Evolutionary conservation across 2,329 filamentous ascomycete genomes (phyloP).

Genomic region (Emmonsia crescens): DNA sequence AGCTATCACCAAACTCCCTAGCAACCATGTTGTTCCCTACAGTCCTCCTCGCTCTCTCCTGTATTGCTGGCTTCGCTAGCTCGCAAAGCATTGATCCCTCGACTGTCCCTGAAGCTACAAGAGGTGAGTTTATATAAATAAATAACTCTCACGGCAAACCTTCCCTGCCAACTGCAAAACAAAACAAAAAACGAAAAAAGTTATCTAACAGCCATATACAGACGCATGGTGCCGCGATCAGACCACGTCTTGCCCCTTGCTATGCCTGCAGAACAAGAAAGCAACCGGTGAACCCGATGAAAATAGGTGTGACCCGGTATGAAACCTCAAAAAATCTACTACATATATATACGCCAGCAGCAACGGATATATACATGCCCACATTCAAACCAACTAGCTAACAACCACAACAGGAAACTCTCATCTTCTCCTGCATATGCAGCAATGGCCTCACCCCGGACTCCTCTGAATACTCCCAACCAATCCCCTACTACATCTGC

Average conservation of each 20-base stretch:
- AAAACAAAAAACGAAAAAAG: background rate
- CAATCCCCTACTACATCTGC: slow-evolving; percentile 53
- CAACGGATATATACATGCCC: no score
- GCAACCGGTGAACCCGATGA: slow-evolving; percentile 23
- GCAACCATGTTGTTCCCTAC: slow-evolving; percentile 16
- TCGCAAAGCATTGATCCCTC: slow-evolving; percentile 31
- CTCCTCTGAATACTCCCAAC: slow-evolving; percentile 50
- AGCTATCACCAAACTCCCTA: background rate
- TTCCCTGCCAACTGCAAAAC: no score
- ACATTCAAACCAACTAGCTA: background rate
- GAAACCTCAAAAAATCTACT: background rate
- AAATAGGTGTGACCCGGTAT: slow-evolving; percentile 34
- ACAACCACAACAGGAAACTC: slow-evolving; percentile 25
- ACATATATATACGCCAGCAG: no score
- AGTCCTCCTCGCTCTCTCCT: slow-evolving; percentile 24
- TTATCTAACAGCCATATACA: slow-evolving; percentile 15
- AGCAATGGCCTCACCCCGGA: slow-evolving; percentile 44
- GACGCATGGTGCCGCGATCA: slow-evolving; percentile 36
- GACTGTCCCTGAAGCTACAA: slow-evolving; percentile 25
- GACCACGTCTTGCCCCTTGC: slow-evolving; percentile 32
- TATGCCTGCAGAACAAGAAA: slow-evolving; percentile 33
- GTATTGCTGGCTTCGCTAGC: slow-evolving; percentile 21
- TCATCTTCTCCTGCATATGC: slow-evolving; percentile 49
- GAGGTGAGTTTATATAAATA: slow-evolving; percentile 29
- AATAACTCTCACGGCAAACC: no score